Percentiles rank a stretch among this genome's conserved stretches.
phyloP scores from a whole-genome alignment of 805 yeast species.

The Yamadazyma phyllophila region DNA sequence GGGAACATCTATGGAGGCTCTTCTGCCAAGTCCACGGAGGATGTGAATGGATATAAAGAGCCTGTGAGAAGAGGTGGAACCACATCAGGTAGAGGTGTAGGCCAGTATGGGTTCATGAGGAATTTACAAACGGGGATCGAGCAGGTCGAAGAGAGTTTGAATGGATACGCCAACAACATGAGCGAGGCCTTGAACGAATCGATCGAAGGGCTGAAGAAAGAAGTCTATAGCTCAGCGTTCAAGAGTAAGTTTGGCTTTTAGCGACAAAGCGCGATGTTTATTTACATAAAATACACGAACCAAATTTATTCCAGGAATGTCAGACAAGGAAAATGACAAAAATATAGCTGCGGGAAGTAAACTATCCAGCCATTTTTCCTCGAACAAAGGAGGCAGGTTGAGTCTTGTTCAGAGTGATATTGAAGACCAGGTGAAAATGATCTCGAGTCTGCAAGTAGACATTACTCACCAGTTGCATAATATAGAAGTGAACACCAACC shows the following conservation, averaged over 20 bases:
- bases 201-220: constrained; percentile 48
- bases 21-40: constrained; percentile 13
- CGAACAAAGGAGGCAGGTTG: neutral
- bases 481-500: constrained; percentile 34
- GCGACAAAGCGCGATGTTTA: constrained; percentile 2
- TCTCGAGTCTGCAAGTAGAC: neutral
- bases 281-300: constrained; percentile 3
- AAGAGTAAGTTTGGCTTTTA: constrained; percentile 54
- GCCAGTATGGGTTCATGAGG: constrained; percentile 41
- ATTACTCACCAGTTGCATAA: constrained; percentile 2
- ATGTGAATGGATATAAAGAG: constrained; percentile 37
- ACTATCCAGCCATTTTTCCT: too few relatives aligned
- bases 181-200: constrained; percentile 54
- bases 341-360: too few relatives aligned
- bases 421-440: neutral
- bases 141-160: constrained; percentile 50
- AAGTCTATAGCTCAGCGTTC: constrained; percentile 50
- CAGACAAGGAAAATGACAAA: neutral
- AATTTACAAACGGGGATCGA: constrained; percentile 53
- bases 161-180: constrained; percentile 55
- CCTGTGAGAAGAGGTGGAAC: constrained; percentile 44
- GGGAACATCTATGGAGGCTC: constrained; percentile 20
- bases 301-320: neutral
- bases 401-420: constrained; percentile 1
- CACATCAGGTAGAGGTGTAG: constrained; percentile 36